These are phyloP conservation scores for Verticillium alfalfae DNA, from an alignment of 2,329 filamentous ascomycete genomes.

Conservation along the genomic window DNA sequence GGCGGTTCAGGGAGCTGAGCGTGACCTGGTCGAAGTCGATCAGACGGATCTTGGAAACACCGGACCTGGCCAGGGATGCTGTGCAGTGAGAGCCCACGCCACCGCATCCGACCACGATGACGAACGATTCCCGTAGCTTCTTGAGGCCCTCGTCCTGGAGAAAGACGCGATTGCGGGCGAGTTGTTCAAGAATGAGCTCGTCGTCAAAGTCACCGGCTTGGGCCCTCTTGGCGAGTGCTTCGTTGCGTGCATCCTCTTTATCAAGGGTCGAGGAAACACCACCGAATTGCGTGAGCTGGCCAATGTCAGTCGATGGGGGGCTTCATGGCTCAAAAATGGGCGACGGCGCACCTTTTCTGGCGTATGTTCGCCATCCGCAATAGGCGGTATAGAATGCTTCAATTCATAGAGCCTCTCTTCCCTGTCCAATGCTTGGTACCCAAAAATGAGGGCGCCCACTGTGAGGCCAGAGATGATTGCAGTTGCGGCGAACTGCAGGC, in stretches of 20 bases:
- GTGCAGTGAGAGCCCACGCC: slow-evolving; percentile 92
- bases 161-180: slow-evolving; percentile 89
- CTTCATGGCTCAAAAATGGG: background rate
- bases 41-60: slow-evolving; percentile 79
- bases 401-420: slow-evolving; percentile 49
- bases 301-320: slow-evolving; percentile 12
- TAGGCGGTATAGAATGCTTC: slow-evolving; percentile 53
- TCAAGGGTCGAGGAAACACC: slow-evolving; percentile 44
- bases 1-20: slow-evolving; percentile 88
- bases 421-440: slow-evolving; percentile 55
- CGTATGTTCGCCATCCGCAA: slow-evolving; percentile 18
- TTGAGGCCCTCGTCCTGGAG: slow-evolving; percentile 74
- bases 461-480: slow-evolving; percentile 60
- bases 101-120: slow-evolving; percentile 87
- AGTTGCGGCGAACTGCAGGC: slow-evolving; percentile 62
- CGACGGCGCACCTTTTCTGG: slow-evolving; percentile 19
- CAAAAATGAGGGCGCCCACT: slow-evolving; percentile 54
- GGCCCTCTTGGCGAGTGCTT: slow-evolving; percentile 52
- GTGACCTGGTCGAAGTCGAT: slow-evolving; percentile 98
- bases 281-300: slow-evolving; percentile 56
- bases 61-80: slow-evolving; percentile 80
- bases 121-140: slow-evolving; percentile 74
- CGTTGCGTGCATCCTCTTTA: slow-evolving; percentile 57
- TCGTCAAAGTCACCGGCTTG: slow-evolving; percentile 61
- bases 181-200: slow-evolving; percentile 87